Evolutionary conservation across 2,329 filamentous ascomycete genomes (phyloP).

Genomic region (Podosphaera leucotricha): DNA sequence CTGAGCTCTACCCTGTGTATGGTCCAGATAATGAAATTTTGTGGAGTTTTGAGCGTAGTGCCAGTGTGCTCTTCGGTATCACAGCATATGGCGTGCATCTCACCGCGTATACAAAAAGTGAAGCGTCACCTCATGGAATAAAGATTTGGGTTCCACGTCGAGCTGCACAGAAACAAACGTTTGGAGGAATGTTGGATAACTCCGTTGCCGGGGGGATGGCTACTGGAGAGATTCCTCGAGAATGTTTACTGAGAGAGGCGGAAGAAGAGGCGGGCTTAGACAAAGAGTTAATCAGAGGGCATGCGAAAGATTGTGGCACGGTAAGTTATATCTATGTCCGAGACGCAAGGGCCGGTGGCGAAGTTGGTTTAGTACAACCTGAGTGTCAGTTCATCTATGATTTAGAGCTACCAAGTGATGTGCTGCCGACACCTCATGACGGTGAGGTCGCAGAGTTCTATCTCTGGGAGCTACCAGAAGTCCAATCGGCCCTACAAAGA

Average conservation of each 20-base stretch:
- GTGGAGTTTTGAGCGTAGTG: conserved; percentile 56
- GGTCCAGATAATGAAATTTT: conserved; percentile 34
- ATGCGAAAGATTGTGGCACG: conserved; percentile 36
- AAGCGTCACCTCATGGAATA: conserved; percentile 27
- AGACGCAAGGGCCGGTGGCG: conserved; percentile 51
- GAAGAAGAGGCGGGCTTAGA: conserved; percentile 38
- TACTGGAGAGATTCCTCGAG: conserved; percentile 52
- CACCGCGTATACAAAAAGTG: conserved; percentile 41
- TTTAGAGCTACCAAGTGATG: conserved; percentile 45
- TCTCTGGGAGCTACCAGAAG: conserved; percentile 53
- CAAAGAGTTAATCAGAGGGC: conserved; percentile 38
- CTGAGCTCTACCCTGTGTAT: conserved; percentile 63
- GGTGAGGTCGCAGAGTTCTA: conserved; percentile 73
- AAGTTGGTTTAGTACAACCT: conserved; percentile 63
- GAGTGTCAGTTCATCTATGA: conserved; percentile 88
- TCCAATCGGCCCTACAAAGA: conserved; percentile 40
- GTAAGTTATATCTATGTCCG: conserved; percentile 74
- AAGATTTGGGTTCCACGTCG: conserved; percentile 70
- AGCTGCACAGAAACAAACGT: conserved; percentile 59
- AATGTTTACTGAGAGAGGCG: conserved; percentile 2
- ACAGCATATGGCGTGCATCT: conserved; percentile 65
- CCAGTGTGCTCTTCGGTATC: conserved; percentile 49
- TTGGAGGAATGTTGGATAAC: conserved; percentile 80
- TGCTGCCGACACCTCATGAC: conserved; percentile 56
- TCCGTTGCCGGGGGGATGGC: conserved; percentile 69